These are phyloP conservation scores for Nothophaeocryptopus gaeumannii DNA, from an alignment of 2,329 filamentous ascomycete species.

Conservation along the genomic window DNA sequence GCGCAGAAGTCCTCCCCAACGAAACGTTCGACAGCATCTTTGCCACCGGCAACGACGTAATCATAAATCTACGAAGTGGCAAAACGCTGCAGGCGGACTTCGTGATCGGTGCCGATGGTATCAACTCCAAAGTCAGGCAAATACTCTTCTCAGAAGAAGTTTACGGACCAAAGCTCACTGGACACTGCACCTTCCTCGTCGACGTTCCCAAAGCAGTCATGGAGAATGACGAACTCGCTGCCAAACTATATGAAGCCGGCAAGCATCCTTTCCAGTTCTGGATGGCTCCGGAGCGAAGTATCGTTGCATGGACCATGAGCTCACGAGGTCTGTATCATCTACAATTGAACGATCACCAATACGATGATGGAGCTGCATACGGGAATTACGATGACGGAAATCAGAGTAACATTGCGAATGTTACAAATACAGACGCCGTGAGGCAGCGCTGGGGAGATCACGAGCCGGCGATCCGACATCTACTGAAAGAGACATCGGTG, in stretches of 20 bases:
- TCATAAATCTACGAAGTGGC: slow-evolving; percentile 3
- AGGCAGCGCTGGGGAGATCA: slow-evolving; percentile 8
- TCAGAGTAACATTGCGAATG: neutral
- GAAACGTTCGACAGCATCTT: slow-evolving; percentile 5
- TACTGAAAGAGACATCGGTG: slow-evolving; percentile 3
- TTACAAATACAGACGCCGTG: slow-evolving; percentile 3
- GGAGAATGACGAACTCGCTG: slow-evolving; percentile 3
- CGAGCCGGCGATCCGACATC: slow-evolving; percentile 5
- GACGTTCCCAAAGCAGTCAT: slow-evolving; percentile 4
- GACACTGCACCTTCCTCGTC: slow-evolving; percentile 12
- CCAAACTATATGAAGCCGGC: slow-evolving; percentile 1
- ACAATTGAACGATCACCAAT: slow-evolving; percentile 11
- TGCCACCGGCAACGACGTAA: neutral
- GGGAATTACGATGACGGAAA: neutral
- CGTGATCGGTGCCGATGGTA: slow-evolving; percentile 11
- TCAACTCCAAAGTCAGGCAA: slow-evolving; percentile 5
- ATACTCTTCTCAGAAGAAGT: neutral
- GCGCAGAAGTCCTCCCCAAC: slow-evolving; percentile 6
- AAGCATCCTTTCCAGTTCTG: slow-evolving; percentile 12
- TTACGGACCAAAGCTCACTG: slow-evolving; percentile 2
- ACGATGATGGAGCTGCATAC: slow-evolving; percentile 3
- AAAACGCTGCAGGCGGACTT: slow-evolving; percentile 5
- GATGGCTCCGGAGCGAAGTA: slow-evolving; percentile 5
- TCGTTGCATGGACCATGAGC: slow-evolving; percentile 14
- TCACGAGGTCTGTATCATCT: slow-evolving; percentile 7